A percentile compares a stretch with the other conserved stretches of the same genome.
phyloP scores from a whole-genome alignment of 305 asterid species.

The Ilex paraguariensis region DNA sequence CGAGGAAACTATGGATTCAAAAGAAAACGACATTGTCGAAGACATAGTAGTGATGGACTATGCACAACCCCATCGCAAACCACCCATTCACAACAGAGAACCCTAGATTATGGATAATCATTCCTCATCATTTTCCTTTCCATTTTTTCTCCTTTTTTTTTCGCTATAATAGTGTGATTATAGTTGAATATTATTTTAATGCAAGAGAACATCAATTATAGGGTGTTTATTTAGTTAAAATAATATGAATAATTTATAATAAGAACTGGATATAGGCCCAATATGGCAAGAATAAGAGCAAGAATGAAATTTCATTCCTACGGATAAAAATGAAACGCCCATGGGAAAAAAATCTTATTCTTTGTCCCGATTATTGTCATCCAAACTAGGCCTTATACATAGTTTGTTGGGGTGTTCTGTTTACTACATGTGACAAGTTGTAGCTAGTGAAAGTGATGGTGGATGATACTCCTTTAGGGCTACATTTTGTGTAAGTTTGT shows the following conservation, averaged over 20 bases:
- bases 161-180: not conserved
- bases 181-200: not conserved
- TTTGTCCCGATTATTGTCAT: too few relatives aligned
- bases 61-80: slow-evolving; percentile 73
- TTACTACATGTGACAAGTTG: slow-evolving; percentile 21
- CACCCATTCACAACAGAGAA: slow-evolving; percentile 66
- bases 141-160: not conserved
- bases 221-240: too few relatives aligned
- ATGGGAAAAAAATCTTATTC: too few relatives aligned
- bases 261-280: too few relatives aligned
- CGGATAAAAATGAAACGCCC: too few relatives aligned
- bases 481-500: slow-evolving; percentile 16
- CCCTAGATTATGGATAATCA: slow-evolving; percentile 15
- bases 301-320: too few relatives aligned
- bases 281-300: too few relatives aligned
- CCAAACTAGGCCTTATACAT: too few relatives aligned
- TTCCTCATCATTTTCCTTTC: not conserved
- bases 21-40: slow-evolving; percentile 25
- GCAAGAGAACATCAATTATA: not conserved
- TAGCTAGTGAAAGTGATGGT: slow-evolving; percentile 6
- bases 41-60: slow-evolving; percentile 62
- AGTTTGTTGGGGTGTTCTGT: not conserved
- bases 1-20: slow-evolving; percentile 31
- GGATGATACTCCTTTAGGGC: slow-evolving; percentile 14
- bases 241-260: too few relatives aligned